Base-by-base conservation (phyloP, 352 stramenopile genomes). In the Pythium coloratum region DNA sequence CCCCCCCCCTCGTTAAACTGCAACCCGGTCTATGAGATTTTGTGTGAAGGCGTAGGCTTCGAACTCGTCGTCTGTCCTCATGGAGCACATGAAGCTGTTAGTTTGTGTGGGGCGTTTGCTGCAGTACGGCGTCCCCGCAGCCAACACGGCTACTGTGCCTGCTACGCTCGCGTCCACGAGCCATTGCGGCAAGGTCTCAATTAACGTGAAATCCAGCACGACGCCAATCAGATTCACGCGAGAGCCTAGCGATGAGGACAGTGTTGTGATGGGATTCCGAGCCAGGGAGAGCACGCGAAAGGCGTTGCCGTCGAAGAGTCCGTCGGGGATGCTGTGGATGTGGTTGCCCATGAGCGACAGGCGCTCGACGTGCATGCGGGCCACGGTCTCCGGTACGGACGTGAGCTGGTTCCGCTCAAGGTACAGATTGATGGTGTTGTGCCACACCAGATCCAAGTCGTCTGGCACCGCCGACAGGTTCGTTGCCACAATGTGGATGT, bases 1-100 rank as follows among this genome's bases (percentile, higher is more conserved):
- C 28, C 28, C 28, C 20, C 20, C 20, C 20, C 20, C 20, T 24
- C 20, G 20, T 24, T 0, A 24, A 3, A 46, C 38, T 5, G 38
- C 38, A 5, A 51, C 55, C 1, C 56, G 56, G 26, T 62, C 56
- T 55, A 20, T 34, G 5, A 56, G 46, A 46, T 58, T 65, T 16
- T 65, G 59, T 28, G 61, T 56, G 61, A 67, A 59, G 9, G 51
- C 50, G 42, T 62, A 69, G 7, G 62, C 64, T n/a, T 71, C 56
- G 50, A 66, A 59, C 30, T 71, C 64, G 6, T 60, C 57, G 20
- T 66, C 64, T 12, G 40, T 5, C 2, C 57, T 28, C 7, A n/a
- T 16, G 4, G 38, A 7, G 30, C 18, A 51, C 61, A 33, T 20
- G 26, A 40, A 54, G 1, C 56, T 46, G 20, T 9, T 16, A 2